phyloP scores from a whole-genome alignment of 1,284 basidiomycete species.

The Austropuccinia psidii region DNA sequence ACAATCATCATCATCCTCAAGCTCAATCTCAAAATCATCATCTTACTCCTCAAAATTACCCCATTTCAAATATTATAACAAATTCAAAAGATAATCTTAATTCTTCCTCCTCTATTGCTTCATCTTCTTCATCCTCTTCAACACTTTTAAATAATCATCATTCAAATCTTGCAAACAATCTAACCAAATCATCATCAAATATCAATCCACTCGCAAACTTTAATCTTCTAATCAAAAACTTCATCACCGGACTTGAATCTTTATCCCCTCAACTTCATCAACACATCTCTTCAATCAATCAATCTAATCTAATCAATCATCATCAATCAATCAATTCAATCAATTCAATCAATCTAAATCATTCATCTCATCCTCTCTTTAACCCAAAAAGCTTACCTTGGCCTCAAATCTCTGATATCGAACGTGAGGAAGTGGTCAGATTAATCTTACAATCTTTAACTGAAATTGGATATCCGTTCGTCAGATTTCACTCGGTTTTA shows the following conservation, averaged over 20 bases:
- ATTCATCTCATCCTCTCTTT: neutral
- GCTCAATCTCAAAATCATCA: no score
- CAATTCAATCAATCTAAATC: neutral
- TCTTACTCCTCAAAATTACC: no score
- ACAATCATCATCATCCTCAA: no score
- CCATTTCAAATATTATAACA: no score
- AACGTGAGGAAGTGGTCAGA: constrained; percentile 84
- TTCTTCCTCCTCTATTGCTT: no score
- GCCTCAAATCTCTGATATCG: constrained; percentile 50
- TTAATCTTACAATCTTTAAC: constrained; percentile 80
- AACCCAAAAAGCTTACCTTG: constrained; percentile 8
- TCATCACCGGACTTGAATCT: no score
- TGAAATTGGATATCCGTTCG: constrained; percentile 88
- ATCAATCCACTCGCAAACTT: neutral
- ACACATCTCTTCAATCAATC: no score
- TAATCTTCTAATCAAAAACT: no score
- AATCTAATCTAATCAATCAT: neutral
- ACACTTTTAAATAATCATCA: neutral
- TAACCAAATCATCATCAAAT: neutral
- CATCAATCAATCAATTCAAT: neutral
- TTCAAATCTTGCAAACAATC: neutral
- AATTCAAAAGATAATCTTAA: no score
- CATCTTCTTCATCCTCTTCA: neutral
- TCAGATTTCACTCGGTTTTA: constrained; percentile 41
- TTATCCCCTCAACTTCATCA: neutral